Conservation (phyloP, 129 eudicot genomes). For the Artemisia annua region DNA sequence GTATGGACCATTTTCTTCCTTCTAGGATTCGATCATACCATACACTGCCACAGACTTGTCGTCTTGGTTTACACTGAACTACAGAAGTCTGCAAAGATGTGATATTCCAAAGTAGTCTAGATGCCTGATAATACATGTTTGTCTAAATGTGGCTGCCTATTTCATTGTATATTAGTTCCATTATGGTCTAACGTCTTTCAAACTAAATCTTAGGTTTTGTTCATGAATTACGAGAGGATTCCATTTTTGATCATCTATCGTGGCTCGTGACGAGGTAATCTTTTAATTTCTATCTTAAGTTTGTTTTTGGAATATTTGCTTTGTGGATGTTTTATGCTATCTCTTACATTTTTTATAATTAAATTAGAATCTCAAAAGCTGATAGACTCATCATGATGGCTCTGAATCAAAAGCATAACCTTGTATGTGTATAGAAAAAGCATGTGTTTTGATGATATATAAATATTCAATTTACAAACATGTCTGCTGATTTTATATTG, state of each 20-base stretch:
- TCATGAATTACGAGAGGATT: conserved; percentile 79
- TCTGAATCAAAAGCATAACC: not conserved
- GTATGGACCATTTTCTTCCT: no score
- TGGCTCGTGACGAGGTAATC: conserved; percentile 78
- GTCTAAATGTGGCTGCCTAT: not conserved
- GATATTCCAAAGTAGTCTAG: conserved; percentile 1
- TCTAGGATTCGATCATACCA: no score
- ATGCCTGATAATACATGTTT: conserved; percentile 2
- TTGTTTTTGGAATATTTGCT: not conserved
- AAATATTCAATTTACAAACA: not conserved
- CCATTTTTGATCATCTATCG: conserved; percentile 87
- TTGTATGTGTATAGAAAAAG: not conserved
- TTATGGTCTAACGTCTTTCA: conserved; percentile 16
- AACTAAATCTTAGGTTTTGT: conserved; percentile 51
- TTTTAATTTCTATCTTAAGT: conserved; percentile 4
- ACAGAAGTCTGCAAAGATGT: conserved; percentile 1
- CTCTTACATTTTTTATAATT: conserved; percentile 14
- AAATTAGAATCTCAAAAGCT: not conserved
- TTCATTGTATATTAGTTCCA: conserved; percentile 4
- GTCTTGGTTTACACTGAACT: conserved; percentile 8
- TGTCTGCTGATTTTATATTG: not conserved
- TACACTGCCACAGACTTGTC: not conserved
- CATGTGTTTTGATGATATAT: no score
- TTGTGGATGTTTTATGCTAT: conserved; percentile 19
- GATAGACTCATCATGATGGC: conserved; percentile 13